Evolutionary conservation across 2,329 filamentous ascomycete genomes (phyloP).

Genomic region (Penicillium brasilianum): DNA sequence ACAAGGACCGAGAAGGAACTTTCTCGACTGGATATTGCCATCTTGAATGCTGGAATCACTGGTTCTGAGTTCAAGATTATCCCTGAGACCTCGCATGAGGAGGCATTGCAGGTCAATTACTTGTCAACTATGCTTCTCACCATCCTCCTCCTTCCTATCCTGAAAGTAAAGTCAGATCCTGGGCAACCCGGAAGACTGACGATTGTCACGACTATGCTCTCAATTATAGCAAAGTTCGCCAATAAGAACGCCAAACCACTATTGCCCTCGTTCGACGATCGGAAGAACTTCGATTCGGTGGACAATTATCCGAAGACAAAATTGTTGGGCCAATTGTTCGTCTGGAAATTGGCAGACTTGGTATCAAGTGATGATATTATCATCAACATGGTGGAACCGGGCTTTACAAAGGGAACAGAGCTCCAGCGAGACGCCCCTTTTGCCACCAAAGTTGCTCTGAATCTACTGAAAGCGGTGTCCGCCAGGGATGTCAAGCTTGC

Average conservation of each 20-base stretch:
- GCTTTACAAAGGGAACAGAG: slow-evolving; percentile 50
- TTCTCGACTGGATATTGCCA: slow-evolving; percentile 49
- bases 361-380: slow-evolving; percentile 30
- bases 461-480: slow-evolving; percentile 11
- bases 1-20: slow-evolving; percentile 41
- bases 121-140: slow-evolving; percentile 36
- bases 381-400: slow-evolving; percentile 57
- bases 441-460: slow-evolving; percentile 12
- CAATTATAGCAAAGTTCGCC: slow-evolving; percentile 13
- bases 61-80: slow-evolving; percentile 23
- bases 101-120: slow-evolving; percentile 47
- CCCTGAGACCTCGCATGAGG: slow-evolving; percentile 19
- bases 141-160: slow-evolving; percentile 28
- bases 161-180: slow-evolving; percentile 22
- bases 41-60: slow-evolving; percentile 53
- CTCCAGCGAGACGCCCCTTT: slow-evolving; percentile 43
- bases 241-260: slow-evolving; percentile 14
- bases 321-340: slow-evolving; percentile 22
- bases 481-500: slow-evolving; percentile 40
- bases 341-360: slow-evolving; percentile 16
- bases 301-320: slow-evolving; percentile 23
- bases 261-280: slow-evolving; percentile 14
- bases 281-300: slow-evolving; percentile 10
- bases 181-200: slow-evolving; percentile 20
- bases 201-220: slow-evolving; percentile 22